Evolutionary conservation across 805 yeast species (phyloP), one percentile per base, ranked within the genome.

Genomic region (Candida taoyuanica): DNA sequence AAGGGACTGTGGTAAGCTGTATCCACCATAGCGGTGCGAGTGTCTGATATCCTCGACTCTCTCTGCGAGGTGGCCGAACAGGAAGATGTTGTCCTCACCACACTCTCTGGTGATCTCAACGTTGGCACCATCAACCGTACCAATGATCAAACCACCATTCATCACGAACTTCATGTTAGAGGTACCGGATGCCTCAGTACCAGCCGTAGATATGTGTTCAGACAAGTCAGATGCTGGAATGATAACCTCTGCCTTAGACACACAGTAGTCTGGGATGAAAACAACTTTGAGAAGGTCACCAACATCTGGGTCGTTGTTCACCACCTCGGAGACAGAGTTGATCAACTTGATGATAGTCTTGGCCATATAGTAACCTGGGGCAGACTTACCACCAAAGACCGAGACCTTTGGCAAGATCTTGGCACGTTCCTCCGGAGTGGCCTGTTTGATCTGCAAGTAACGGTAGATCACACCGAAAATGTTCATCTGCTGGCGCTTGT

Each of bases 331-430:
- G 27, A 87, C 96, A 37, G 84, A 64, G 60, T 85, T 88, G 56
- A 88, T 75, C 61, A 88, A 71, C 62, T 87, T 86, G 59, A 88
- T 89, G 55, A 88, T 85, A 42, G 84, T 75, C 65, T 88, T 88
- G 43, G 97, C 97, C 78, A 88, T 85, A 67, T 85, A 88, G 62
- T 88, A 88, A 48, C 97, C 97, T n/a, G 97, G 97, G 9, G 97
- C 97, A 43, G 94, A 84, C 65, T 89, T 88, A 58, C 97, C 97
- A 49, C 97, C 97, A 62, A 89, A 79, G 44, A 88, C 74, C 30
- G 79, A 73, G 40, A 85, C 93, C 57, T 82, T 85, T 43, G 96
- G 81, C 60, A 73, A 78, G 54, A 76, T 73, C 46, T 61, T 53
- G 31, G 70, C 67, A 54, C 83, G 70, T 63, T 86, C 82, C 39